phyloP scores from a whole-genome alignment of 768 basidiomycete genomes.

The Lactifluus rugatus region DNA sequence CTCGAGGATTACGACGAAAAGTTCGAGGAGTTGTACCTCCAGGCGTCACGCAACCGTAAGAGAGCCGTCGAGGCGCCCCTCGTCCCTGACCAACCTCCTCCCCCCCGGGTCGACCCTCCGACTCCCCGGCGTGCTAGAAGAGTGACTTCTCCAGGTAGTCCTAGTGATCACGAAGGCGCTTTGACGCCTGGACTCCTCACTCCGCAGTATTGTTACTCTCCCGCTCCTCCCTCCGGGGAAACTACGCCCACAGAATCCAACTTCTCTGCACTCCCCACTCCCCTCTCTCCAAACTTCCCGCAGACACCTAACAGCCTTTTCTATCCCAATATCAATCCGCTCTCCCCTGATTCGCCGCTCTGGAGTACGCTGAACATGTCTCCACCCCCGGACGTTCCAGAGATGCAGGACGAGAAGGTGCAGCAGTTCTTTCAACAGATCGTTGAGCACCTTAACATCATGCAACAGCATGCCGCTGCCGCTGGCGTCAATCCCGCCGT shows the following conservation, averaged over 20 bases:
- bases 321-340: constrained; percentile 22
- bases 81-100: constrained; percentile 26
- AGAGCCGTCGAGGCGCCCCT: constrained; percentile 26
- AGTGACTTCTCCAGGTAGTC: constrained; percentile 13
- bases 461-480: constrained; percentile 44
- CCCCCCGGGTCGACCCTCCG: constrained; percentile 46
- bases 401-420: constrained; percentile 64
- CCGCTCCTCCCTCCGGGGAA: neutral
- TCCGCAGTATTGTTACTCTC: constrained; percentile 17
- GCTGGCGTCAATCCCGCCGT: neutral
- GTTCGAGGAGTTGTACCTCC: constrained; percentile 25
- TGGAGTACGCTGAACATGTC: constrained; percentile 26
- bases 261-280: constrained; percentile 23
- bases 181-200: constrained; percentile 12
- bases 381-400: constrained; percentile 50
- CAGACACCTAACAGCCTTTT: constrained; percentile 2
- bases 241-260: constrained; percentile 18
- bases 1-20: constrained; percentile 61
- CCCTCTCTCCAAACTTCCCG: constrained; percentile 20
- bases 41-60: constrained; percentile 28
- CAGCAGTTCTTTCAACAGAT: constrained; percentile 83
- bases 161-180: constrained; percentile 16
- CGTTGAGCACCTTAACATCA: constrained; percentile 64
- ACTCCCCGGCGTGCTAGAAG: constrained; percentile 48
- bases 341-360: constrained; percentile 28